These are phyloP conservation scores for Debaryomyces prosopidis DNA, from an alignment of 805 yeast species.

Conservation along the genomic window DNA sequence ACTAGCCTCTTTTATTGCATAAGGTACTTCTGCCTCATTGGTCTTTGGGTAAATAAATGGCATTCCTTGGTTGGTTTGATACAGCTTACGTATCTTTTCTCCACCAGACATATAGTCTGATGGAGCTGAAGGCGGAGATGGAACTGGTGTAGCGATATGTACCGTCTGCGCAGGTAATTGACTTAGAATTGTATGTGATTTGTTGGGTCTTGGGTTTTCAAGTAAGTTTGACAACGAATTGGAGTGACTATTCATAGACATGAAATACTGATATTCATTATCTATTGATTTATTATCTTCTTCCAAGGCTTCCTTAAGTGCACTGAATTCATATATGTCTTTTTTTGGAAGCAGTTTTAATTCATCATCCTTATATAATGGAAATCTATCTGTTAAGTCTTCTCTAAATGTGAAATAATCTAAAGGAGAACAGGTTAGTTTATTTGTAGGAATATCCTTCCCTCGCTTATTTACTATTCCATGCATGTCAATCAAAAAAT, in stretches of 20 bases:
- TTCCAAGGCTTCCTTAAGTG: conserved; percentile 30
- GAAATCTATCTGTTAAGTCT: conserved; percentile 73
- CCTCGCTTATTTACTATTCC: conserved; percentile 27
- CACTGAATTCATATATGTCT: conserved; percentile 27
- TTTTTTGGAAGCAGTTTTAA: conserved; percentile 9
- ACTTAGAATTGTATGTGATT: conserved; percentile 42
- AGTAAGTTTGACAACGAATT: conserved; percentile 60
- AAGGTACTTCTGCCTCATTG: conserved; percentile 53
- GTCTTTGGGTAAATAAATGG: conserved; percentile 65
- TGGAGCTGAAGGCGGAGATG: conserved; percentile 66
- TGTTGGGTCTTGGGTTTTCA: conserved; percentile 56
- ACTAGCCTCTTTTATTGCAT: conserved; percentile 78
- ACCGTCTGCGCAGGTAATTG: conserved; percentile 54
- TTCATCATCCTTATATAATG: conserved; percentile 54
- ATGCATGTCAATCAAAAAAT: conserved; percentile 44
- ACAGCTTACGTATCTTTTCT: conserved; percentile 52
- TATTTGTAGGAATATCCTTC: conserved; percentile 20
- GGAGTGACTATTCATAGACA: conserved; percentile 44
- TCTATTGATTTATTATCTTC: conserved; percentile 13
- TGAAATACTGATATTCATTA: conserved; percentile 30
- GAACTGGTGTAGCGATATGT: conserved; percentile 85
- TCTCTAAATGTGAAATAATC: conserved; percentile 81
- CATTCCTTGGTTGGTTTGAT: conserved; percentile 64
- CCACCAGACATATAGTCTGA: conserved; percentile 49
- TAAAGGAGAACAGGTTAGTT: conserved; percentile 67